Conservation (phyloP, 208 protist species). For the Wallacemonas sp. region DNA sequence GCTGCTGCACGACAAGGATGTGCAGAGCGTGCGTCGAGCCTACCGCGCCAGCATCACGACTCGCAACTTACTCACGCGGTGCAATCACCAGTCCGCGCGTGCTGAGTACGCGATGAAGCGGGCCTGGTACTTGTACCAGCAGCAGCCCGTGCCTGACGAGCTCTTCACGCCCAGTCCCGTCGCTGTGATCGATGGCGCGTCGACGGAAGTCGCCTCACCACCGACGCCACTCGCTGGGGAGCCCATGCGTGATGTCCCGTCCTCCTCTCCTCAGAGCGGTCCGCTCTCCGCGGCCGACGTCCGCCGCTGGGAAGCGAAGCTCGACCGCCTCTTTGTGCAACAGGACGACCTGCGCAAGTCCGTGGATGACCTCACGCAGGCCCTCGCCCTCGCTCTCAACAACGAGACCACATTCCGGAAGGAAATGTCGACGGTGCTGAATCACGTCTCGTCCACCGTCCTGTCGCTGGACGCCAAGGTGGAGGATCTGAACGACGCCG, state of each 20-base stretch:
- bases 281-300: conserved; percentile 14
- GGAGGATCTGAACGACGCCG: conserved; percentile 52
- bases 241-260: too few relatives aligned
- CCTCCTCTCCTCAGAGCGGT: too few relatives aligned
- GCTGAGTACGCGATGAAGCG: conserved; percentile 89
- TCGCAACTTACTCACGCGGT: conserved; percentile 85
- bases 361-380: conserved; percentile 55
- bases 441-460: conserved; percentile 71
- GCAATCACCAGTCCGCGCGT: conserved; percentile 75
- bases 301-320: conserved; percentile 30
- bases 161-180: conserved; percentile 48
- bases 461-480: conserved; percentile 74
- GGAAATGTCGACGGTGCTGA: conserved; percentile 72
- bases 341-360: conserved; percentile 41
- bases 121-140: conserved; percentile 85
- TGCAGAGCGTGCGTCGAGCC: conserved; percentile 48
- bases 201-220: too few relatives aligned
- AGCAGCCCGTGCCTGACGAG: conserved; percentile 51
- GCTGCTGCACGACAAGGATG: conserved; percentile 52
- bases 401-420: conserved; percentile 40
- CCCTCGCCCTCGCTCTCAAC: conserved; percentile 30
- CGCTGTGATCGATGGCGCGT: too few relatives aligned
- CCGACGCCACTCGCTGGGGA: too few relatives aligned
- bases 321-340: conserved; percentile 44
- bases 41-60: conserved; percentile 89